Percentiles rank a stretch among this genome's conserved stretches.
phyloP scores from a whole-genome alignment of 345 rosid genomes.

The Bruguiera parviflora region DNA sequence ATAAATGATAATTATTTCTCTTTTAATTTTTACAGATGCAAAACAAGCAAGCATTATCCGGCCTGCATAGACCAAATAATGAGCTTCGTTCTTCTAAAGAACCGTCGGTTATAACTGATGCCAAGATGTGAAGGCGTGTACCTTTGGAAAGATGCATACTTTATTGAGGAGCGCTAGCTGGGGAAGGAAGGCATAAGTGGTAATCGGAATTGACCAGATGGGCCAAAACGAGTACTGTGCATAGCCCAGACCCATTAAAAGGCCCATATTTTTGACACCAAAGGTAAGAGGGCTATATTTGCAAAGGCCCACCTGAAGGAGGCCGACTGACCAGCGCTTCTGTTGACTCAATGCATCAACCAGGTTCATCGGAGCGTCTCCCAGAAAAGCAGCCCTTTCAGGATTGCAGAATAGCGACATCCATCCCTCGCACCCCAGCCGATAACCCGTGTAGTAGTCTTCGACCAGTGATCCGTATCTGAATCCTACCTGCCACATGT shows the following conservation, averaged over 20 bases:
- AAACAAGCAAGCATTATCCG: too few relatives aligned
- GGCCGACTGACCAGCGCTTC: conserved; percentile 71
- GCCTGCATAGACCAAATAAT: too few relatives aligned
- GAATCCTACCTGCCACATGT: conserved; percentile 45
- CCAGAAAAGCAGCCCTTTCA: conserved; percentile 52
- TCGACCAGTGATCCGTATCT: conserved; percentile 75
- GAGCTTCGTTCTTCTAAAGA: too few relatives aligned
- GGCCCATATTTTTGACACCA: conserved; percentile 43
- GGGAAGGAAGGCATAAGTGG: conserved; percentile 56
- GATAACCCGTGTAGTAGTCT: conserved; percentile 58
- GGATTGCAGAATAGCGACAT: conserved; percentile 54
- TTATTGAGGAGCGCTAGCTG: conserved; percentile 53
- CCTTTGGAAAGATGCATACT: conserved; percentile 52
- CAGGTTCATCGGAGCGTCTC: conserved; percentile 47
- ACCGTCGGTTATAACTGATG: too few relatives aligned
- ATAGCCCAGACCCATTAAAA: conserved; percentile 36
- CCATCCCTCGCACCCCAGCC: conserved; percentile 70
- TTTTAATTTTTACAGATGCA: too few relatives aligned
- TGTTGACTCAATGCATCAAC: conserved; percentile 45
- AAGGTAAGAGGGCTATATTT: conserved; percentile 41
- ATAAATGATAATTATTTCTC: too few relatives aligned
- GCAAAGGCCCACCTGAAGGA: conserved; percentile 41
- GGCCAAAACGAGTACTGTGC: conserved; percentile 49
- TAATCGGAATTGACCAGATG: conserved; percentile 44
- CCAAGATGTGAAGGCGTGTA: conserved; percentile 7